Evolutionary conservation across 2,329 filamentous ascomycete genomes (phyloP).

Genomic region (Orbilia blumenaviensis): DNA sequence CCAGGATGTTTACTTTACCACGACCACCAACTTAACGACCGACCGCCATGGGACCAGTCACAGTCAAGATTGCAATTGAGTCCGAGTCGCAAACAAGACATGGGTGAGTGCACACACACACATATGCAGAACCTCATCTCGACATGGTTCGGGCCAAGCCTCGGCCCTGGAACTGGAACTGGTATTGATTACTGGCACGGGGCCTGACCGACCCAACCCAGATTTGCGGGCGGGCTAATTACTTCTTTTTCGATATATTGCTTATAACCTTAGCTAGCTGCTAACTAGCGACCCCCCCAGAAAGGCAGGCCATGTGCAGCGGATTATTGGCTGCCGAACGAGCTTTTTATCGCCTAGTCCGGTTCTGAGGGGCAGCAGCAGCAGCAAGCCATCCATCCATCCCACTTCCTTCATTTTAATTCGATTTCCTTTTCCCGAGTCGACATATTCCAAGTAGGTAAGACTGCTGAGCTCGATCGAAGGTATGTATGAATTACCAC

Average conservation of each 20-base stretch:
- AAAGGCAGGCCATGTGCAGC: slow-evolving; percentile 40
- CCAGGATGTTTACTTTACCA: background rate
- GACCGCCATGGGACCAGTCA: too few species aligned
- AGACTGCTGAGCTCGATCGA: background rate
- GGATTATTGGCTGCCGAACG: slow-evolving; percentile 38
- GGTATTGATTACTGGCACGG: background rate
- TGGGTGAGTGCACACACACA: background rate
- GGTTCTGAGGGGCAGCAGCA: slow-evolving; percentile 4
- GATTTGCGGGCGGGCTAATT: slow-evolving; percentile 9
- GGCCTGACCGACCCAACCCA: slow-evolving; percentile 3
- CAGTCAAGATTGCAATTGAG: too few species aligned
- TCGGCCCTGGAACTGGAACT: background rate
- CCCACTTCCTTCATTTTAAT: slow-evolving; percentile 16
- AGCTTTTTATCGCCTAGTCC: background rate
- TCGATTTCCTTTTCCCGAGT: slow-evolving; percentile 5
- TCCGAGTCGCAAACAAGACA: too few species aligned
- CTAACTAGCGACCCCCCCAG: slow-evolving; percentile 3
- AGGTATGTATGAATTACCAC: too few species aligned
- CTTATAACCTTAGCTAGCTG: too few species aligned
- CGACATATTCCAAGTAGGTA: background rate
- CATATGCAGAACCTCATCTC: background rate
- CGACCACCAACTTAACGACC: background rate
- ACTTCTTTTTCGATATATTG: too few species aligned
- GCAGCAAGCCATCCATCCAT: too few species aligned
- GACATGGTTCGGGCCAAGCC: slow-evolving; percentile 15